Conservation (phyloP, 192 early-diverging fungal species). For the Dispira simplex region DNA sequence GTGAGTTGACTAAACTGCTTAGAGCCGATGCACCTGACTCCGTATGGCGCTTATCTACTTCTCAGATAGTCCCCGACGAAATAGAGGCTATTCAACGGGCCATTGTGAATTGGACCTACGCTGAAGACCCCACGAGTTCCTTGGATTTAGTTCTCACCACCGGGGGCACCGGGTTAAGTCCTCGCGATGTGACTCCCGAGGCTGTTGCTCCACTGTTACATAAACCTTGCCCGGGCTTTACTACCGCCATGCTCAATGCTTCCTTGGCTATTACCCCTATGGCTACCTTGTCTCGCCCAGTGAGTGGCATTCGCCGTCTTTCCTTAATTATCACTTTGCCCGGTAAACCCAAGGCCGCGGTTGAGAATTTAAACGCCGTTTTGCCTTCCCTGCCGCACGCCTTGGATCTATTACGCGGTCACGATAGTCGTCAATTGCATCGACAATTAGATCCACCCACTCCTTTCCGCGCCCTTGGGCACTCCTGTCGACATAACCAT, state of each 20-base stretch:
- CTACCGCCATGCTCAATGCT: slow-evolving; percentile 54
- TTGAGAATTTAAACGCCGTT: slow-evolving; percentile 69
- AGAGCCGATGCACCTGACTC: not conserved
- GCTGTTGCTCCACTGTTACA: slow-evolving; percentile 61
- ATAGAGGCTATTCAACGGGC: not conserved
- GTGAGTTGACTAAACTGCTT: not conserved
- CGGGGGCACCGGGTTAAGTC: slow-evolving; percentile 87
- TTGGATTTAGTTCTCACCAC: slow-evolving; percentile 58
- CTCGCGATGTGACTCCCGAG: slow-evolving; percentile 78
- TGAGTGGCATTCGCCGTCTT: slow-evolving; percentile 39
- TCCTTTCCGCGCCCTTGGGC: not conserved
- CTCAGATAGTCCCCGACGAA: slow-evolving; percentile 2
- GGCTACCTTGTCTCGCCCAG: slow-evolving; percentile 75
- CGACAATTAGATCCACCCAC: not conserved
- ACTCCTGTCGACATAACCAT: slow-evolving; percentile 12
- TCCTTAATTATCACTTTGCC: slow-evolving; percentile 73
- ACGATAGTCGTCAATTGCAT: slow-evolving; percentile 30
- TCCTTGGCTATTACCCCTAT: slow-evolving; percentile 74
- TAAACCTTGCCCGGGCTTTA: slow-evolving; percentile 54
- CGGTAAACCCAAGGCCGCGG: slow-evolving; percentile 72
- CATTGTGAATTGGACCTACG: not conserved
- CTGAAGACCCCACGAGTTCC: not conserved
- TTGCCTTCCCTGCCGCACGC: slow-evolving; percentile 68
- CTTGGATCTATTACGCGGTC: slow-evolving; percentile 45
- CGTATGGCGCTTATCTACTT: not conserved